phyloP scores from a whole-genome alignment of 192 early-diverging fungal species.

The Backusella psychrophila region DNA sequence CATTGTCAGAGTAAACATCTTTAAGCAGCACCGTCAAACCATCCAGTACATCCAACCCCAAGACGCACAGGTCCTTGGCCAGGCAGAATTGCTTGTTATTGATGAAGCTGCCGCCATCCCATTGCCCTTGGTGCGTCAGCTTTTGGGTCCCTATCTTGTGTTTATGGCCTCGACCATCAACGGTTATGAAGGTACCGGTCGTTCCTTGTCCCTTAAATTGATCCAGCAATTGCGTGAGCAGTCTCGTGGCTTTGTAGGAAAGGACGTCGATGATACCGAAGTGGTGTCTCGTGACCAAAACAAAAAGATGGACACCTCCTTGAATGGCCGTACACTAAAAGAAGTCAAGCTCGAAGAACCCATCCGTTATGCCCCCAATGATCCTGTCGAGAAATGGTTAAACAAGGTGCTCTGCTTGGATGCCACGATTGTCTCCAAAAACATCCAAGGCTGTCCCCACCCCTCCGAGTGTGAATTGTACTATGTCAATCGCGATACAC shows the following conservation, averaged over 20 bases:
- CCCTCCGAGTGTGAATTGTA: slow-evolving; percentile 93
- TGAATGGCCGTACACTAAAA: slow-evolving; percentile 70
- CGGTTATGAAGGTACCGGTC: slow-evolving; percentile 98
- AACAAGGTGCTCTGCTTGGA: slow-evolving; percentile 95
- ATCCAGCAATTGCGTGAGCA: slow-evolving; percentile 95
- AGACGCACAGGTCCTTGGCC: slow-evolving; percentile 88
- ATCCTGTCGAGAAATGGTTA: slow-evolving; percentile 93
- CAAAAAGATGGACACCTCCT: slow-evolving; percentile 26
- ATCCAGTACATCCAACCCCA: slow-evolving; percentile 98
- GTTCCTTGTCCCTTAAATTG: slow-evolving; percentile 94
- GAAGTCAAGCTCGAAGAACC: slow-evolving; percentile 95
- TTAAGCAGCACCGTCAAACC: slow-evolving; percentile 95
- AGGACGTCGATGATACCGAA: slow-evolving; percentile 12
- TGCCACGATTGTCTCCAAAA: slow-evolving; percentile 66
- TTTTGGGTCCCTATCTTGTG: slow-evolving; percentile 93
- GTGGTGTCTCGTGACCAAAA: slow-evolving; percentile 58
- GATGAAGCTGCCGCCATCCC: slow-evolving; percentile 99
- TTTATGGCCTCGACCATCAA: slow-evolving; percentile 99
- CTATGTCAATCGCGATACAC: slow-evolving; percentile 95
- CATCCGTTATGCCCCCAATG: slow-evolving; percentile 86
- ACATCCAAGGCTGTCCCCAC: slow-evolving; percentile 85
- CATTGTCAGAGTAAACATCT: slow-evolving; percentile 94
- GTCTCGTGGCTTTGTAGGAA: slow-evolving; percentile 65
- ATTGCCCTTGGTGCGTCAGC: slow-evolving; percentile 83
- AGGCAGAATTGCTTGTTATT: slow-evolving; percentile 97